Evolutionary conservation across 306 rosid species (phyloP).

Genomic region (Dalbergia cultrata): DNA sequence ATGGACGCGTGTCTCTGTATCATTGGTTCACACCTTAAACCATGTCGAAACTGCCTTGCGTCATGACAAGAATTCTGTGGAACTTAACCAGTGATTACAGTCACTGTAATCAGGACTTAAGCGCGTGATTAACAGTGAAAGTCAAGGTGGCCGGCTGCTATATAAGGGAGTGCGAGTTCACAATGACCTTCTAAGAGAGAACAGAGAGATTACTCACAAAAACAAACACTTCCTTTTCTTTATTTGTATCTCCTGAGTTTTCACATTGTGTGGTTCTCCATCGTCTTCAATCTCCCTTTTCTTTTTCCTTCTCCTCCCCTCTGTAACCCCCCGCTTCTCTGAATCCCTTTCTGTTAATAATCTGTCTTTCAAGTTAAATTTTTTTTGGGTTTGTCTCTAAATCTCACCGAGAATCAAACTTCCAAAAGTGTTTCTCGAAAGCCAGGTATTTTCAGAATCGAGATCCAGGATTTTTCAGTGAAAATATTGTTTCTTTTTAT

Average conservation of each 20-base stretch:
- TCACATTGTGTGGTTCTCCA: neutral
- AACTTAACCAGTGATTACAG: slow-evolving; percentile 36
- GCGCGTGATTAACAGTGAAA: slow-evolving; percentile 26
- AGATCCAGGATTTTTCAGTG: slow-evolving; percentile 69
- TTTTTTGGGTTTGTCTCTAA: slow-evolving; percentile 82
- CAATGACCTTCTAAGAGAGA: slow-evolving; percentile 49
- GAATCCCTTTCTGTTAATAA: slow-evolving; percentile 98
- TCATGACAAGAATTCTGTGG: slow-evolving; percentile 23
- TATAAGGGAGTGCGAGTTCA: slow-evolving; percentile 24
- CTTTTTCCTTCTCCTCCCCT: slow-evolving; percentile 46
- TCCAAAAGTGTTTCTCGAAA: slow-evolving; percentile 60
- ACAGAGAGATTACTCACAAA: slow-evolving; percentile 53
- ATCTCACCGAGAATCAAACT: slow-evolving; percentile 59
- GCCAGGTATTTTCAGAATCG: slow-evolving; percentile 99
- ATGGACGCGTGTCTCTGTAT: slow-evolving; percentile 8
- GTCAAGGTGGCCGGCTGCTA: slow-evolving; percentile 37
- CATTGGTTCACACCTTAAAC: neutral
- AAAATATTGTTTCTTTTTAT: neutral
- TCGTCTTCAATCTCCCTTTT: neutral
- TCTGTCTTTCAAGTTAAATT: slow-evolving; percentile 83
- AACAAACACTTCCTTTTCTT: neutral
- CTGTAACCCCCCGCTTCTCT: slow-evolving; percentile 90
- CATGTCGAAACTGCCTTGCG: slow-evolving; percentile 13
- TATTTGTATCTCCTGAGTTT: neutral
- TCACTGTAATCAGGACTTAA: slow-evolving; percentile 34